These are phyloP conservation scores for Odontarrhena argentea DNA, from an alignment of 345 rosid genomes.

Conservation along the genomic window DNA sequence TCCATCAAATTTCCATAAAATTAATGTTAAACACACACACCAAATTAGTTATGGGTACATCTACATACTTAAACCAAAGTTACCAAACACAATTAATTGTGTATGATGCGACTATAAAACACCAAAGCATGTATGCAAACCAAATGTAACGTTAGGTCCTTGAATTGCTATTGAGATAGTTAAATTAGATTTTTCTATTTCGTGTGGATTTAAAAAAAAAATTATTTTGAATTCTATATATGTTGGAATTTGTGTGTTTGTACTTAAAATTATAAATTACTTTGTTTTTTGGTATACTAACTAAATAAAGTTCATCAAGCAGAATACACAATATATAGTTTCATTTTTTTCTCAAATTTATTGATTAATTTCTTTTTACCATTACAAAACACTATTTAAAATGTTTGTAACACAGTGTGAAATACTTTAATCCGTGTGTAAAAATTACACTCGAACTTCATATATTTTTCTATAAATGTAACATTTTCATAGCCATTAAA, in stretches of 20 bases:
- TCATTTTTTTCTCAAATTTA: not conserved
- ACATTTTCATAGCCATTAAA: not conserved
- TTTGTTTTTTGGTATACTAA: too few relatives aligned
- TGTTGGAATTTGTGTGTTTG: too few relatives aligned
- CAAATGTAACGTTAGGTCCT: not conserved
- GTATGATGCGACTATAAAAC: not conserved
- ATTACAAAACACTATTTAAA: too few relatives aligned
- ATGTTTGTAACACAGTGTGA: too few relatives aligned
- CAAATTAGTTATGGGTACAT: slow-evolving; percentile 13
- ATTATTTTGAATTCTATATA: too few relatives aligned
- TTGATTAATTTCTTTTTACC: not conserved
- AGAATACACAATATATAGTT: not conserved
- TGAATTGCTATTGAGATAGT: not conserved
- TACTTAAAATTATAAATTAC: too few relatives aligned
- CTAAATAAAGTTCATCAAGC: not conserved
- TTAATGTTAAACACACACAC: slow-evolving; percentile 10
- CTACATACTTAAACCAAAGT: not conserved
- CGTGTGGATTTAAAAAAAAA: not conserved
- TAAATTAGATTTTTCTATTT: not conserved
- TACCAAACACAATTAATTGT: not conserved
- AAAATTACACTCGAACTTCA: too few relatives aligned
- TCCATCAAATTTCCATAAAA: not conserved
- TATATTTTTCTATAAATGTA: too few relatives aligned
- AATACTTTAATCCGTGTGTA: too few relatives aligned
- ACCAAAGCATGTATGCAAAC: slow-evolving; percentile 3